Evolutionary conservation across 2,329 filamentous ascomycete genomes (phyloP), one percentile per base, ranked within the genome.

Genomic region (Phialophora macrospora): DNA sequence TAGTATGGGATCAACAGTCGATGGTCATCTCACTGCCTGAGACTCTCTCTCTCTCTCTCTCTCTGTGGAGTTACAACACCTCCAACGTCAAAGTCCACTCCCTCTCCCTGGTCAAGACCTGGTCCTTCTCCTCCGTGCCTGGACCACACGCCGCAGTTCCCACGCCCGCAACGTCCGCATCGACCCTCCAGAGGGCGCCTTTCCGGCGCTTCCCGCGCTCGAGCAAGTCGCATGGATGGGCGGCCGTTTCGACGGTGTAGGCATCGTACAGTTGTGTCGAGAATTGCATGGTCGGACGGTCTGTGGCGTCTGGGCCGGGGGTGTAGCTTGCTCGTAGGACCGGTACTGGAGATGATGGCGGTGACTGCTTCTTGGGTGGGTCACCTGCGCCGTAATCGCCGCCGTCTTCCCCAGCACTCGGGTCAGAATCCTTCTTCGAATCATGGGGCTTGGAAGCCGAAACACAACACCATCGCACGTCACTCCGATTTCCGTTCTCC

Each of bases 401-500:
- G 14, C 26, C 34, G 20, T 12, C 17, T n/a, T 44, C 24, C 14
- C 41, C 41, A 26, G 12, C 24, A 22, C n/a, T 14, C 11, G 26
- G 20, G 30, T 9, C 20, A 26, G 3, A 1, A 22, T 4, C 32
- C 6, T 26, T 41, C 9, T 34, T 20, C 14, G n/a, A 26, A 38
- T 11, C 2, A 4, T n/a, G 0, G n/a, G 48, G 12, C 3, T 12
- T 7, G 9, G 55, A 22, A 38, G 26, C 38, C 8, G 46, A 46
- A 12, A 68, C 62, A 17, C 28, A 48, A 3, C 90, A 75, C 84
- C 86, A 90, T 6, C 84, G 79, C 0, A 84, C 85, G 38, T 85
- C 85, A 62, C 84, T 85, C 14, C 85, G 80, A 73, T 90, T 91
- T 0, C 87, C 86, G 60, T 84, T 86, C 71, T 91, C 88, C 73